These are phyloP conservation scores for Myriosclerotinia curreyana DNA, from an alignment of 2,329 filamentous ascomycete species.

Conservation along the genomic window DNA sequence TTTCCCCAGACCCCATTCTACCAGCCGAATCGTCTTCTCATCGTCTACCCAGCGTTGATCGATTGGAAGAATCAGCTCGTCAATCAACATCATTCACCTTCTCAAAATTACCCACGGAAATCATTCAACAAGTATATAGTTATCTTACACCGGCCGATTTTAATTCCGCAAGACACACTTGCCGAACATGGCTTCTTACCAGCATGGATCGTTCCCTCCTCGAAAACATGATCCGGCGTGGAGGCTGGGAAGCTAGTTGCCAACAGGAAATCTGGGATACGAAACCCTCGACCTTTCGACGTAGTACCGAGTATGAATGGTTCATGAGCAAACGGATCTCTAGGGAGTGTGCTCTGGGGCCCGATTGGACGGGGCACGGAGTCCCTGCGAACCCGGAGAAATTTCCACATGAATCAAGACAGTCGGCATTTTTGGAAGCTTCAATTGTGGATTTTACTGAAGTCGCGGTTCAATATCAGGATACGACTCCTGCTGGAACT, in stretches of 20 bases:
- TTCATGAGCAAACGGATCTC: constrained; percentile 45
- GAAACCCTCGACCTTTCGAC: constrained; percentile 21
- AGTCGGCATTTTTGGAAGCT: constrained; percentile 39
- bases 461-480: constrained; percentile 35
- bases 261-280: constrained; percentile 20
- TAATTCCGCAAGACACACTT: constrained; percentile 58
- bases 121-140: constrained; percentile 41
- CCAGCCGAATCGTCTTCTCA: constrained; percentile 12
- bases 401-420: constrained; percentile 1
- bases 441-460: constrained; percentile 42
- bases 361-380: constrained; percentile 36
- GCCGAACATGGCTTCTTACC: constrained; percentile 56
- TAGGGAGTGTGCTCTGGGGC: constrained; percentile 43
- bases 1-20: constrained; percentile 25
- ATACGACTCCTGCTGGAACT: constrained; percentile 29
- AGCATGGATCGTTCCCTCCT: constrained; percentile 53
- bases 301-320: constrained; percentile 33
- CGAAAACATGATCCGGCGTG: constrained; percentile 51
- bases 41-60: constrained; percentile 19
- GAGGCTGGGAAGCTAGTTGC: constrained; percentile 52
- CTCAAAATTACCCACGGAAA: constrained; percentile 39
- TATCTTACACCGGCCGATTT: constrained; percentile 46
- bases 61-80: constrained; percentile 25
- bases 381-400: constrained; percentile 21
- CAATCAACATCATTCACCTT: constrained; percentile 23